phyloP scores from a whole-genome alignment of 2,329 filamentous ascomycete species.

The Microdochium nivale region DNA sequence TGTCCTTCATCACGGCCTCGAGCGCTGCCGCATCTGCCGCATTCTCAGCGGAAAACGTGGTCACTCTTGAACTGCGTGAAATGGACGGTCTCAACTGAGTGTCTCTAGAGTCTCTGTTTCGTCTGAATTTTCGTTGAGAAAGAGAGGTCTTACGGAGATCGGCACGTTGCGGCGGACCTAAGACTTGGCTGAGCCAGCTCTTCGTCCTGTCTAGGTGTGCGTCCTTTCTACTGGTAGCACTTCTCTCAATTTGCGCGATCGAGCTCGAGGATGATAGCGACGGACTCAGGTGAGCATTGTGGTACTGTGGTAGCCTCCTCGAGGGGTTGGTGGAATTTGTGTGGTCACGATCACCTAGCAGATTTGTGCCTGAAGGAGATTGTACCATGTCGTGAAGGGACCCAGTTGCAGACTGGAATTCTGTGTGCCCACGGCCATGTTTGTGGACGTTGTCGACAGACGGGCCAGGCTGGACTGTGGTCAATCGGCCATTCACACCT shows the following conservation, averaged over 20 bases:
- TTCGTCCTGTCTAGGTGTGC: conserved; percentile 7
- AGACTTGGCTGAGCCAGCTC: conserved; percentile 17
- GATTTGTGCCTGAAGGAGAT: too few relatives aligned
- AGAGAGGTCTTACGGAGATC: background rate
- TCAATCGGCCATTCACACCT: too few relatives aligned
- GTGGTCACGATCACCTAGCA: too few relatives aligned
- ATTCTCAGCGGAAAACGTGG: conserved; percentile 16
- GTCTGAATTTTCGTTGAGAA: background rate
- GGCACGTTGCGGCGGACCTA: conserved; percentile 10
- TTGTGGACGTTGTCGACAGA: too few relatives aligned
- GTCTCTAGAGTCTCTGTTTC: background rate
- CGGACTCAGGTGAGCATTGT: too few relatives aligned
- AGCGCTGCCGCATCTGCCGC: conserved; percentile 12
- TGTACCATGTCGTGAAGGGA: too few relatives aligned
- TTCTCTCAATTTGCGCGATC: too few relatives aligned
- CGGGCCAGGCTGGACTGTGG: too few relatives aligned
- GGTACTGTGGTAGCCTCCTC: too few relatives aligned
- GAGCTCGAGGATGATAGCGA: background rate
- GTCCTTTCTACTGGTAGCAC: background rate
- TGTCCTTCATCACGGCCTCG: conserved; percentile 20
- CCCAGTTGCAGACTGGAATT: too few relatives aligned
- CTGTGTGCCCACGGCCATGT: too few relatives aligned
- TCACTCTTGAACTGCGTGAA: conserved; percentile 8
- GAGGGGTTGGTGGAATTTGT: too few relatives aligned
- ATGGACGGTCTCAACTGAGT: background rate